Conservation (phyloP, 2,329 filamentous ascomycete genomes). For the Fusarium anguioides region DNA sequence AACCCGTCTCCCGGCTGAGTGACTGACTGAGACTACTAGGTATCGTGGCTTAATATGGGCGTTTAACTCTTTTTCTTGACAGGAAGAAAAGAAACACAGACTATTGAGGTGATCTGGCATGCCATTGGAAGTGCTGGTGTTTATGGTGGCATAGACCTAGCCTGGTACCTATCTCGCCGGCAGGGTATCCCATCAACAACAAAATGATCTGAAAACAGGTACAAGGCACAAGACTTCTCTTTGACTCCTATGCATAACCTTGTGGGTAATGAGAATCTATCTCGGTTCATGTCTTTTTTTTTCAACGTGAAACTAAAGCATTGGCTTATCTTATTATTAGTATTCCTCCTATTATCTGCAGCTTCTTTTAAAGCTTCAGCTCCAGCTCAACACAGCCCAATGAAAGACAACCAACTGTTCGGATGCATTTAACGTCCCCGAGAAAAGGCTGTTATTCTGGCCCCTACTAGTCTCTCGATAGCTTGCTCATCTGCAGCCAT, state of each 20-base stretch:
- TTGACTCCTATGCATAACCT: slow-evolving; percentile 5
- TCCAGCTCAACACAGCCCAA: not conserved
- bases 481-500: slow-evolving; percentile 11
- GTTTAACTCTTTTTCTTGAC: slow-evolving; percentile 4
- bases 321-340: not conserved
- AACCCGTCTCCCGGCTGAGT: slow-evolving; percentile 20
- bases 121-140: not conserved
- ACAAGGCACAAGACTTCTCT: not conserved
- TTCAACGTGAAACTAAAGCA: slow-evolving; percentile 22
- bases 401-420: not conserved
- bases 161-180: slow-evolving; percentile 6
- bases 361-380: not conserved
- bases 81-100: not conserved
- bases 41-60: slow-evolving; percentile 24
- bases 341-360: not conserved
- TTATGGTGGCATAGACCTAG: too few species aligned
- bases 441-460: not conserved
- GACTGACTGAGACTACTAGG: slow-evolving; percentile 7
- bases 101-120: slow-evolving; percentile 4
- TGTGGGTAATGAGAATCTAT: slow-evolving; percentile 30
- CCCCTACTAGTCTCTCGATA: slow-evolving; percentile 1
- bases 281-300: slow-evolving; percentile 3
- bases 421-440: not conserved
- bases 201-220: not conserved
- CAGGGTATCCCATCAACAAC: not conserved